These are phyloP conservation scores for Fusarium veterinarium DNA, from an alignment of 2,329 filamentous ascomycete genomes.

Conservation along the genomic window DNA sequence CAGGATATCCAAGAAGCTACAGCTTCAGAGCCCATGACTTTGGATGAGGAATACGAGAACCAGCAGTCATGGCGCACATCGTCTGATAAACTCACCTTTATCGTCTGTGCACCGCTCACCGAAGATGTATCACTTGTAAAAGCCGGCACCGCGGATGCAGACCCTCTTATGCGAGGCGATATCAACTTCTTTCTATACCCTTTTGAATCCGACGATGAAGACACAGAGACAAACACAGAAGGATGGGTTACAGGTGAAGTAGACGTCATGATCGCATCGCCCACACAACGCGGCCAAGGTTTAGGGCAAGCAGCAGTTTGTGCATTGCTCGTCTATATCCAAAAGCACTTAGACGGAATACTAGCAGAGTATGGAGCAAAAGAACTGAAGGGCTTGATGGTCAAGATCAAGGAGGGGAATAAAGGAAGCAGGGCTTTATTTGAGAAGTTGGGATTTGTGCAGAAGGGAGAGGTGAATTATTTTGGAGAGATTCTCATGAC, in stretches of 20 bases:
- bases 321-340: slow-evolving; percentile 77
- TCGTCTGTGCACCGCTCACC: slow-evolving; percentile 71
- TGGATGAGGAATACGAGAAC: slow-evolving; percentile 89
- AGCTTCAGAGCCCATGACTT: slow-evolving; percentile 83
- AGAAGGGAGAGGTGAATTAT: slow-evolving; percentile 66
- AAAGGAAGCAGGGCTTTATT: slow-evolving; percentile 64
- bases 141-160: slow-evolving; percentile 64
- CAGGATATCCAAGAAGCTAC: slow-evolving; percentile 84
- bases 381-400: slow-evolving; percentile 57
- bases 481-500: slow-evolving; percentile 70
- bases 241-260: slow-evolving; percentile 72
- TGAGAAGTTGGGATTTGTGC: slow-evolving; percentile 61
- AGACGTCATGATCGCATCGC: slow-evolving; percentile 85
- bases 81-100: slow-evolving; percentile 91
- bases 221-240: slow-evolving; percentile 20
- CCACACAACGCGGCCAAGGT: slow-evolving; percentile 68
- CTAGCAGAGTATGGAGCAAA: slow-evolving; percentile 56
- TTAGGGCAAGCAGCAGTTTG: slow-evolving; percentile 73
- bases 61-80: slow-evolving; percentile 87
- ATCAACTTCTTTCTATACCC: slow-evolving; percentile 83
- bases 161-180: slow-evolving; percentile 74
- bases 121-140: slow-evolving; percentile 2
- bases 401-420: slow-evolving; percentile 70
- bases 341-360: slow-evolving; percentile 63
- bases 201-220: slow-evolving; percentile 63